Percentiles rank a stretch among this genome's conserved stretches.
phyloP scores from a whole-genome alignment of 2,329 filamentous ascomycete genomes.

The Colletotrichum graminicola region DNA sequence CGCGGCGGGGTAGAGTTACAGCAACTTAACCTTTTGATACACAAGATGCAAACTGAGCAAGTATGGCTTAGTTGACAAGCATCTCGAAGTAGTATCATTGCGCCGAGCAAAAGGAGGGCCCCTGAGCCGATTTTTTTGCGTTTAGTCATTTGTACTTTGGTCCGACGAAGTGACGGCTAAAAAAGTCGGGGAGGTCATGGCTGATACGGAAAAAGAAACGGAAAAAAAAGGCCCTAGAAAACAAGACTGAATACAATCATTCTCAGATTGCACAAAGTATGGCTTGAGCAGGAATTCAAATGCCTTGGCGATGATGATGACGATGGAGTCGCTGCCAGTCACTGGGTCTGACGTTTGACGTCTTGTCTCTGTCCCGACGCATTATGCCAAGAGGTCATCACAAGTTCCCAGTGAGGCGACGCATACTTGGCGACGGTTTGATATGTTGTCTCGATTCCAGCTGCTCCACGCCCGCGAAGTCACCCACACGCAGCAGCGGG shows the following conservation, averaged over 20 bases:
- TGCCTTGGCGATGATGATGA: too few relatives aligned
- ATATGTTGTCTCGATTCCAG: background rate
- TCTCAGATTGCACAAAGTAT: conserved; percentile 14
- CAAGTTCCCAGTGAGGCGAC: background rate
- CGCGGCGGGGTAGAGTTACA: conserved; percentile 13
- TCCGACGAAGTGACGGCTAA: conserved; percentile 16
- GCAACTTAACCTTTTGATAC: conserved; percentile 10
- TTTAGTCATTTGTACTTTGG: conserved; percentile 18
- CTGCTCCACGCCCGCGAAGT: too few relatives aligned
- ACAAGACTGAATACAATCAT: conserved; percentile 38
- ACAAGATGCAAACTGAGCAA: conserved; percentile 2
- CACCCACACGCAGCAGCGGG: background rate
- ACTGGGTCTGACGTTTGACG: background rate
- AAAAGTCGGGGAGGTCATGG: conserved; percentile 23
- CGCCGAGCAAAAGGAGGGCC: conserved; percentile 10
- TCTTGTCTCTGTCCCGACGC: background rate
- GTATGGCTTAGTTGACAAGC: background rate
- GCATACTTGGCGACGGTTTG: background rate
- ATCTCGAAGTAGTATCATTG: conserved; percentile 7
- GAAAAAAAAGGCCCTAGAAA: conserved; percentile 14
- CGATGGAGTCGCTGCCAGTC: background rate
- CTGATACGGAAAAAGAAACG: conserved; percentile 11
- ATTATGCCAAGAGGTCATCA: background rate
- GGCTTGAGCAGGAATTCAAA: background rate
- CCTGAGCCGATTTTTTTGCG: conserved; percentile 10